Conservation (phyloP, 257 asterid species). For the Craterostigma plantagineum region DNA sequence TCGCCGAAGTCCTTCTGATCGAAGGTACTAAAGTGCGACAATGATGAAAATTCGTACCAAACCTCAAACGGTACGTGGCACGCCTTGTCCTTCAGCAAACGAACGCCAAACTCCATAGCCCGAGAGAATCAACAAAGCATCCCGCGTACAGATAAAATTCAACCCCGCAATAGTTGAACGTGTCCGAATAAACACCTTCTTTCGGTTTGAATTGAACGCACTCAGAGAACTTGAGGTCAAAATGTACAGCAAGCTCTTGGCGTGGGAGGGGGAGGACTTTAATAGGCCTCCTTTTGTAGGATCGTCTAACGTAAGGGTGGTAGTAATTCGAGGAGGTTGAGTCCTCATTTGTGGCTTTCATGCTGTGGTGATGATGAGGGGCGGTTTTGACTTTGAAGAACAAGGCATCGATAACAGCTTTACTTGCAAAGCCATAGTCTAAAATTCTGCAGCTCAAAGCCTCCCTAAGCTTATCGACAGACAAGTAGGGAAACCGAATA, state of each 20-base stretch:
- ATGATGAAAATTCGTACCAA: too few species aligned
- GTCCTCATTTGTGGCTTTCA: constrained; percentile 54
- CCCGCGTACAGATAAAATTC: constrained; percentile 79
- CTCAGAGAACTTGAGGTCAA: constrained; percentile 73
- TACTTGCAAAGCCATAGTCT: constrained; percentile 46
- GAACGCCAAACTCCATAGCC: too few species aligned
- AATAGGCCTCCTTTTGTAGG: constrained; percentile 73
- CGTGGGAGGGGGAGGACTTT: constrained; percentile 75
- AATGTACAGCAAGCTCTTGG: constrained; percentile 71
- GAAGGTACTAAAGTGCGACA: constrained; percentile 64
- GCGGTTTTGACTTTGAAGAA: constrained; percentile 78
- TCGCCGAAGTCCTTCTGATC: constrained; percentile 65
- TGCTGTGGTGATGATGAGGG: constrained; percentile 55
- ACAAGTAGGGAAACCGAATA: constrained; percentile 80
- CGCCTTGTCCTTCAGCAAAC: too few species aligned
- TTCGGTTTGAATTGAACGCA: constrained; percentile 53
- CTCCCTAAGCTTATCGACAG: constrained; percentile 59
- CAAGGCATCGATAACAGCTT: constrained; percentile 61
- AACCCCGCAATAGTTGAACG: constrained; percentile 81
- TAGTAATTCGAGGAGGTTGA: constrained; percentile 7
- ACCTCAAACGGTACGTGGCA: too few species aligned
- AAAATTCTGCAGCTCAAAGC: constrained; percentile 63
- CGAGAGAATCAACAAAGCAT: too few species aligned
- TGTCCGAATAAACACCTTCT: constrained; percentile 76
- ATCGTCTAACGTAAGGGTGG: constrained; percentile 46